A percentile compares a stretch with the other conserved stretches of the same genome.
These are phyloP conservation scores for Candida ovalis DNA, from an alignment of 805 yeast genomes.

Conservation along the genomic window DNA sequence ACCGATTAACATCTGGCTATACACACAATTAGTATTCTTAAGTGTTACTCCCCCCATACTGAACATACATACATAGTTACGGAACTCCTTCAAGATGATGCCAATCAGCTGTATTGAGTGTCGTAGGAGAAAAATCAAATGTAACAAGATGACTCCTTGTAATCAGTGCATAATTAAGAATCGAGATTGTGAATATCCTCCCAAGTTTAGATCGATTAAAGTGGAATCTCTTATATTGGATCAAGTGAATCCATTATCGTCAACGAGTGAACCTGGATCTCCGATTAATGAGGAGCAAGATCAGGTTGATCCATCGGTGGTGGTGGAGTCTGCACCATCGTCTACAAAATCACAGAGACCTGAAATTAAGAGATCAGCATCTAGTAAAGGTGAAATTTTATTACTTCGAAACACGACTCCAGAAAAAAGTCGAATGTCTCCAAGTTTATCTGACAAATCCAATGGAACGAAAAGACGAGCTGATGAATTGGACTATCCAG, in stretches of 20 bases:
- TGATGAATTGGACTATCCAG: not conserved
- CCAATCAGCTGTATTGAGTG: constrained; percentile 34
- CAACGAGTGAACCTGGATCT: not conserved
- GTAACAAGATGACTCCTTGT: constrained; percentile 38
- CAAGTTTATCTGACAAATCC: not conserved
- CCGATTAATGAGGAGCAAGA: not conserved
- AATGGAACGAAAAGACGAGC: not conserved
- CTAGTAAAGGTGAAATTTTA: not conserved
- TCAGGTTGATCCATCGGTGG: not conserved
- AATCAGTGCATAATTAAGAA: constrained; percentile 39
- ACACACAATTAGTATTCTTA: not conserved
- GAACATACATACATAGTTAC: not conserved
- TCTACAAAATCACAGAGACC: not conserved
- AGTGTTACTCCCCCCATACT: not conserved
- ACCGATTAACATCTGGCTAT: not conserved
- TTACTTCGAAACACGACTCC: not conserved
- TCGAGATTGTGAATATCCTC: constrained; percentile 42
- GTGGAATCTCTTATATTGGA: constrained; percentile 24
- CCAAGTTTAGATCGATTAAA: constrained; percentile 43
- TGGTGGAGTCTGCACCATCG: not conserved
- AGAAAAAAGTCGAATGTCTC: not conserved
- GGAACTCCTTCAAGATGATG: constrained; percentile 22
- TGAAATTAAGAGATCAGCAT: not conserved
- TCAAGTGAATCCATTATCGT: not conserved
- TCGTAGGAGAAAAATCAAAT: constrained; percentile 33